Base-by-base conservation (phyloP, 2,329 filamentous ascomycete species). In the Endoconidiophora laricicola region DNA sequence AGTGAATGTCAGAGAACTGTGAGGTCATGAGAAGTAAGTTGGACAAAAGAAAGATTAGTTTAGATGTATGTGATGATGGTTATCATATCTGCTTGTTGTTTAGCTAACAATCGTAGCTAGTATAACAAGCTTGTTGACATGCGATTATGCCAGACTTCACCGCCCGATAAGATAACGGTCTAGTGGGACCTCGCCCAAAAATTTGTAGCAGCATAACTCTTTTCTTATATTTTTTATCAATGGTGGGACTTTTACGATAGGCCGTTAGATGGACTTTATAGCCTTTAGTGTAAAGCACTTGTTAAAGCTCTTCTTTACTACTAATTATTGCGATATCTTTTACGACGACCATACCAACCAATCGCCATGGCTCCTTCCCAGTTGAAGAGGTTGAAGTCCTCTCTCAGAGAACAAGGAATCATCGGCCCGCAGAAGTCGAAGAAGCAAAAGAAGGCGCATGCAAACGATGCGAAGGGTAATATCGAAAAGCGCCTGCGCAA, bases 341-440 rank as follows among this genome's bases (percentile, higher is more conserved):
- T 33, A 7, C 7, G n/a, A 24, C 23, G 24, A 14, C 24, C 26
- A n/a, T 41, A 20, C 56, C 55, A 50, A 53, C 45, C 49, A 52
- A 33, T 56, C 60, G 68, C 59, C 50, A 98, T 98, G 91, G 81
- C 90, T 58, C 86, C 88, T 55, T 98, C 93, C 10, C 93, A 98
- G 70, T 74, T 98, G 52, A 98, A 96, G 68, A 83, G 88, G 65
- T 76, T 98, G 42, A 98, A 96, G 68, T 76, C 85, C 57, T 94
- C 88, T 7, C 74, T 98, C 44, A 77, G 80, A 55, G 87, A 95
- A 52, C 85, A 90, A 61, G 91, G 91, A 49, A 81, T 98, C 47
- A 80, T 88, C 40, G 86, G 88, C 1, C 87, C 87, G 4, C 88
- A 94, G 59, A 81, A 94, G 60, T 95, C 88, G 6, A 96, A 96